Evolutionary conservation across 179 eudicot genomes (phyloP).

Genomic region (Amaranthus tricolor): DNA sequence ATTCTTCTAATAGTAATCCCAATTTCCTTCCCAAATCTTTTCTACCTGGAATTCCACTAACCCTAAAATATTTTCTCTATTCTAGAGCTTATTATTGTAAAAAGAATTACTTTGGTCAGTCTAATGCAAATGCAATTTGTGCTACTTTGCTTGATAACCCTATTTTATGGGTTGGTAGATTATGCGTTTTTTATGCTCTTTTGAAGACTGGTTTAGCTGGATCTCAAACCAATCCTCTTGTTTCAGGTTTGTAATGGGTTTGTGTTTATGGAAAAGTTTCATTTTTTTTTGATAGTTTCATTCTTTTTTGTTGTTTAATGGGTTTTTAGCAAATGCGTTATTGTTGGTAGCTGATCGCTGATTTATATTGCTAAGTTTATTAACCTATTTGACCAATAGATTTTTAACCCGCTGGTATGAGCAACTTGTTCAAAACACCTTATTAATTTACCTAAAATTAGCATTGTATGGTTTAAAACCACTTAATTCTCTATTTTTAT

Average conservation of each 20-base stretch:
- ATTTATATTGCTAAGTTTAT: too few relatives aligned
- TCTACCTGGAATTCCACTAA: conserved; percentile 31
- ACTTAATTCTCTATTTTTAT: too few relatives aligned
- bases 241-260: conserved; percentile 41
- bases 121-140: conserved; percentile 1
- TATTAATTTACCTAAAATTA: too few relatives aligned
- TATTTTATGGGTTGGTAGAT: conserved; percentile 74
- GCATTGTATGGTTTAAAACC: too few relatives aligned
- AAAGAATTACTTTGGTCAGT: background rate
- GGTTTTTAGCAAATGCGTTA: background rate
- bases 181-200: conserved; percentile 82
- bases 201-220: conserved; percentile 92
- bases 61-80: conserved; percentile 11
- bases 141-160: conserved; percentile 70
- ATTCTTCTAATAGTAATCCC: conserved; percentile 5
- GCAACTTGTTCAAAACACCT: too few relatives aligned
- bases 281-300: background rate
- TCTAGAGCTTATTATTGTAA: conserved; percentile 9
- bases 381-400: too few relatives aligned
- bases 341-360: too few relatives aligned
- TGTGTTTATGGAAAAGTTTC: background rate
- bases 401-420: too few relatives aligned
- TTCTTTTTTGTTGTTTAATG: background rate
- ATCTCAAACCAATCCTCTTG: conserved; percentile 66
- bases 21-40: conserved; percentile 30